Conservation (phyloP, 805 yeast species). For the Lachancea sp. region DNA sequence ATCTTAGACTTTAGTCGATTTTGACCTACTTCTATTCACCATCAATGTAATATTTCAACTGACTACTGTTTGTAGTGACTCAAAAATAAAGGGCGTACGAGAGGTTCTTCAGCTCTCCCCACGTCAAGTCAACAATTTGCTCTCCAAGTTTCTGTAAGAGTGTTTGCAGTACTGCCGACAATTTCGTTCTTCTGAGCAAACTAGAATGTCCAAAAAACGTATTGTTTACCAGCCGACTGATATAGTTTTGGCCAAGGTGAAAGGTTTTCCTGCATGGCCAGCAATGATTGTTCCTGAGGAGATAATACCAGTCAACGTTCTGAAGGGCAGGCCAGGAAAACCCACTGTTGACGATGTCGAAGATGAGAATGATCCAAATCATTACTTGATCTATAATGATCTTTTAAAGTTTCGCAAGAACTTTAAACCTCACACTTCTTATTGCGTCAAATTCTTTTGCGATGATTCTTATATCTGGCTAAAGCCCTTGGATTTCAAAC, state of each 20-base stretch:
- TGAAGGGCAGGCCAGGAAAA: conserved; percentile 17
- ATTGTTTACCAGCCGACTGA: conserved; percentile 40
- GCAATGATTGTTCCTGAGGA: conserved; percentile 65
- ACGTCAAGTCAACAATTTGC: too few relatives aligned
- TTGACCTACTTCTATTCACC: too few relatives aligned
- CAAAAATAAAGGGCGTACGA: too few relatives aligned
- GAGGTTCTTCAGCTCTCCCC: too few relatives aligned
- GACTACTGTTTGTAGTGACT: too few relatives aligned
- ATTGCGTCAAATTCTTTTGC: conserved; percentile 32
- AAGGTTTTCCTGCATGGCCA: conserved; percentile 90
- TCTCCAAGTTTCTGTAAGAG: too few relatives aligned
- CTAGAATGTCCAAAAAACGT: conserved; percentile 11
- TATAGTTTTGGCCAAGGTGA: conserved; percentile 69
- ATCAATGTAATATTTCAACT: too few relatives aligned
- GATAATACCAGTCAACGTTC: conserved; percentile 52
- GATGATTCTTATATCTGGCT: conserved; percentile 34
- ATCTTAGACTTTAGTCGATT: too few relatives aligned
- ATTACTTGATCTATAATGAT: conserved; percentile 23
- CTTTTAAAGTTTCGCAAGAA: conserved; percentile 24
- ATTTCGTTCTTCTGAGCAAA: not conserved
- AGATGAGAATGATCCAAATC: conserved; percentile 14
- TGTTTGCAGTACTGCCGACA: not conserved
- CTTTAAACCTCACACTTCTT: conserved; percentile 14
- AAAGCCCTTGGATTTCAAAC: conserved; percentile 21
- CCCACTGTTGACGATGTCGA: conserved; percentile 13